Base-by-base conservation (phyloP, 108 stramenopile genomes). In the Cyclostephanos tholiformis region DNA sequence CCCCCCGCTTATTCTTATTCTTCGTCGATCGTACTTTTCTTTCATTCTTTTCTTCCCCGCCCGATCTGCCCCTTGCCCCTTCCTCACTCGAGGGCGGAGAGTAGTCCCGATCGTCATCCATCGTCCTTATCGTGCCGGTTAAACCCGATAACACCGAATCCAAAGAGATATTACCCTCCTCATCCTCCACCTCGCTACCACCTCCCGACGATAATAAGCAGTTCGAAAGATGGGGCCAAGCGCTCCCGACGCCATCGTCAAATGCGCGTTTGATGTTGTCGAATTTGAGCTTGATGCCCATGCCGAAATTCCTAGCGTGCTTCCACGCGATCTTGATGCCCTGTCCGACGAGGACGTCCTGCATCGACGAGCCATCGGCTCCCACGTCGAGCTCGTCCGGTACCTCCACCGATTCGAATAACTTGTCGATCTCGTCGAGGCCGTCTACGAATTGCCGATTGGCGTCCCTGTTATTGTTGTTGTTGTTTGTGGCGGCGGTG, bases 341-440 rank as follows among this genome's bases (percentile, higher is more conserved):
- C 74, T 88, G 85, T 13, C 87, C 87, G 17, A 88, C 79, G 16
- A 91, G 70, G 0, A 91, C 91, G 12, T 91, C 93, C 72, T 91
- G 93, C 30, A 94, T 91, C 26, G 89, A 90, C 6, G 86, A 86
- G 4, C 93, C 93, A 8, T 87, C 82, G 32, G 89, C 89, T 6
- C 92, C 92, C 16, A 94, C 89, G 68, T 94, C 93, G 1, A 94
- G 67, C 71, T 94, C 93, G 69, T 94, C 93, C 1, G 93, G 93
- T 16, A 87, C 81, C 56, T 91, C 87, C 26, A 94, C 90, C 14
- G 65, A 75, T 73, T 90, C 90, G 61, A 94, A 89, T 48, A 94
- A 81, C 49, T 94, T 90, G 64, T 90, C 85, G 51, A 91, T 85
- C 64, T 94, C 93, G 69, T 94, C 93, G 14, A 94, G 80, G 8